Percentiles rank a stretch among this genome's conserved stretches.
These are phyloP conservation scores for Dictyostelium intermedium DNA, from an alignment of 78 protist species.

Conservation along the genomic window DNA sequence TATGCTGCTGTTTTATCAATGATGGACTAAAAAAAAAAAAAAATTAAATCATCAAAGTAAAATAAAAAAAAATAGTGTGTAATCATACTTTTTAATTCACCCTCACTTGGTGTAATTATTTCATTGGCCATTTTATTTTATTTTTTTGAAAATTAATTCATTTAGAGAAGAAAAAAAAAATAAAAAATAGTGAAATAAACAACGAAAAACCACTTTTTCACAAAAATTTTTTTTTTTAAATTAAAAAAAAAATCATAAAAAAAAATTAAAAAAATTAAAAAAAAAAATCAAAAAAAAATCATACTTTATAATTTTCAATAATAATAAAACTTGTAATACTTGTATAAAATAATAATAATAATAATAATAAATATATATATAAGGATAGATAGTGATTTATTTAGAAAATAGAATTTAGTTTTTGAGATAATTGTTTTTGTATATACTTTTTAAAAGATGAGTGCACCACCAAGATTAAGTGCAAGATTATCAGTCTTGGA, in stretches of 20 bases:
- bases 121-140: neutral
- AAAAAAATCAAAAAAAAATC: neutral
- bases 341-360: neutral
- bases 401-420: no score
- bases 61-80: neutral
- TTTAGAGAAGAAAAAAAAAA: neutral
- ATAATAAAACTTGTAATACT: neutral
- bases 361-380: neutral
- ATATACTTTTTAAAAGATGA: neutral
- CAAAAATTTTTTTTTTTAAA: neutral
- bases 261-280: neutral
- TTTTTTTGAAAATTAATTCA: neutral
- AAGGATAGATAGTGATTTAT: no score
- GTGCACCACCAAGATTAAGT: slow-evolving; percentile 68
- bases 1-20: slow-evolving; percentile 81
- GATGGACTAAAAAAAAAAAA: neutral
- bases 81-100: slow-evolving; percentile 4
- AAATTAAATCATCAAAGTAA: neutral
- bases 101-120: neutral
- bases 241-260: neutral
- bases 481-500: slow-evolving; percentile 60
- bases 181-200: neutral
- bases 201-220: neutral
- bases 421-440: no score
- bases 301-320: neutral